Base-by-base conservation (phyloP, 2,329 filamentous ascomycete species). In the Fusarium vanettenii region DNA sequence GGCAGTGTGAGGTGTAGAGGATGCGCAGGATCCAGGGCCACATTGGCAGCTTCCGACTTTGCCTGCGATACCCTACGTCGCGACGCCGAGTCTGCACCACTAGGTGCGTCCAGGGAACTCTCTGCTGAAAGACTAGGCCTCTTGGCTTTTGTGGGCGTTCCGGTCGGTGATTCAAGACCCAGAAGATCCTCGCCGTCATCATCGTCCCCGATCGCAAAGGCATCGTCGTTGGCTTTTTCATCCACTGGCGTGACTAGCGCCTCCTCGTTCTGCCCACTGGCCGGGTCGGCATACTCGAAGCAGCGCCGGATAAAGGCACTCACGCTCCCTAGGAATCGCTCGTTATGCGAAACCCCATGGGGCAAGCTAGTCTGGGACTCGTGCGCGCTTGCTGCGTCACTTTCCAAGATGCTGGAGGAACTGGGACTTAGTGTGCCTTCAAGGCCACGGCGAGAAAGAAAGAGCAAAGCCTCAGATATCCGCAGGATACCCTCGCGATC, bases 211-310 rank as follows among this genome's bases (percentile, higher is more conserved):
- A 97, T 94, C 22, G 90, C 89, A 82, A 97, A 97, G 5, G 93
- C 88, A 69, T 84, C 84, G 5, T 84, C 81, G 43, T 81, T 79
- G 8, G 81, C 78, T 29, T 18, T 25, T 37, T 78, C 77, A 18
- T 72, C 75, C 61, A 55, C 75, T 64, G 67, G 74, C 55, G 68
- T 78, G 13, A 64, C 56, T 6, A 66, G 75, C 14, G 62, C 60
- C 41, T 83, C 81, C 11, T 83, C 81, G 48, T 83, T 83, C 69
- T 91, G 87, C 73, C 91, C 89, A 80, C 89, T 88, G 1, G 93
- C 92, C 73, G 97, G 96, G 80, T 99, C 97, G 7, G 97, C 97
- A 80, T 99, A 99, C 83, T 99, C 97, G 76, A 99, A 99, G 83
- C 97, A 99, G 69, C 97, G 90, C 74, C 95, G 90, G 70, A 98